Evolutionary conservation across 208 protist genomes (phyloP), one percentile per base, ranked within the genome.

Genomic region (Crithidia expoeki): DNA sequence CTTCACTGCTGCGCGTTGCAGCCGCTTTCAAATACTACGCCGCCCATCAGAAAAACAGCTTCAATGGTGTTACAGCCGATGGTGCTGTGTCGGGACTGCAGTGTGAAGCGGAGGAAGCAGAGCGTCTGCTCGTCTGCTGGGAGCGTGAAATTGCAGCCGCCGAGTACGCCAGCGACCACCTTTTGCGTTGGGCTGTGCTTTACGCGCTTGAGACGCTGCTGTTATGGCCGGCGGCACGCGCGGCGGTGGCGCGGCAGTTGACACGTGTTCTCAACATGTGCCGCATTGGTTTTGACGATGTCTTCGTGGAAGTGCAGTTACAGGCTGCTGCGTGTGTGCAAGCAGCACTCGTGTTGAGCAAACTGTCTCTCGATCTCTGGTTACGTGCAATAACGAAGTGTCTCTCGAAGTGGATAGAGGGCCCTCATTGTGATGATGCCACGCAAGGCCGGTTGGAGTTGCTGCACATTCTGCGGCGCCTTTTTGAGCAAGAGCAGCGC

Each of bases 301-400:
- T 76, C 2, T 96, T 96, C 65, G 32, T 80, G 23, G 88, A 93
- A 70, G 88, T 94, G 34, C 86, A 83, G 57, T 67, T 84, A 32
- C 81, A 81, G 50, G 86, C 88, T 1, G 70, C 78, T 10, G 25
- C 62, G 23, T 49, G 80, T 32, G 36, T 94, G 21, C 64, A 80
- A n/a, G 40, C 64, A 2, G 66, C 81, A 7, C 17, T 85, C 14
- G 27, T 40, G n/a, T 28, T 23, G 25, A 17, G 42, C 34, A 30
- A 42, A 17, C 67, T 85, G 10, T 44, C 85, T 4, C 34, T 49
- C 0, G 86, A 94, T 60, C 30, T 84, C 21, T 73, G 66, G 28
- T 61, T 93, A 21, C 76, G 81, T 34, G 82, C 76, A 7, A 50
- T 94, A 4, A 61, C 80, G 10, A 71, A 67, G 40, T 80, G 67